phyloP scores from a whole-genome alignment of 2,329 filamentous ascomycete species.

The Colletotrichum magnum region DNA sequence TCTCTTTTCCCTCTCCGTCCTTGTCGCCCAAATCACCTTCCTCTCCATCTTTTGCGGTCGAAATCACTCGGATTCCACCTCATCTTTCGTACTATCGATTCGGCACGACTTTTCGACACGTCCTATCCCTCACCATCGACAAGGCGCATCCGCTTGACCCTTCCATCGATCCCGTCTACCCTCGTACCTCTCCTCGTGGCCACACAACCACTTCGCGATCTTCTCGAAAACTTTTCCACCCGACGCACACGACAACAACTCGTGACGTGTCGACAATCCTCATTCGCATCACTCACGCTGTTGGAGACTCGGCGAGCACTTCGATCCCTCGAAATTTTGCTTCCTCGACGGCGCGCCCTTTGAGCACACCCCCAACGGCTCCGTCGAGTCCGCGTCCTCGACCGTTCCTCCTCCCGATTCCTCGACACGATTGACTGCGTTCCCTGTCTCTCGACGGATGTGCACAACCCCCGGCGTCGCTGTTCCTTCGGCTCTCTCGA shows the following conservation, averaged over 20 bases:
- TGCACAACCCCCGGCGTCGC: slow-evolving; percentile 16
- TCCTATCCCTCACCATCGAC: slow-evolving; percentile 47
- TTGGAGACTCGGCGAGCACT: slow-evolving; percentile 3
- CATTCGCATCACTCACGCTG: not conserved
- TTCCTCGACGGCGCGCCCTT: slow-evolving; percentile 24
- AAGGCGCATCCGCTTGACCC: slow-evolving; percentile 47
- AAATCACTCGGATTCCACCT: slow-evolving; percentile 33
- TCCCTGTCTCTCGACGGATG: slow-evolving; percentile 35
- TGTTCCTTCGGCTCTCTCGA: slow-evolving; percentile 26
- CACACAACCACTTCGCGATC: slow-evolving; percentile 42
- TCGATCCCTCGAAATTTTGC: slow-evolving; percentile 7
- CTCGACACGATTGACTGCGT: slow-evolving; percentile 14
- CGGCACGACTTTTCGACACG: slow-evolving; percentile 41
- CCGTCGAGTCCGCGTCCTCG: slow-evolving; percentile 27
- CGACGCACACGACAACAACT: slow-evolving; percentile 15
- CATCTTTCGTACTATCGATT: slow-evolving; percentile 36
- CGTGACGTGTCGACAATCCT: slow-evolving; percentile 9
- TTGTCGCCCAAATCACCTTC: slow-evolving; percentile 32
- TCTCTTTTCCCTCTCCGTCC: slow-evolving; percentile 40
- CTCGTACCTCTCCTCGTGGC: slow-evolving; percentile 40
- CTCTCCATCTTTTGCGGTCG: slow-evolving; percentile 38
- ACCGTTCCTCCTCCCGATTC: slow-evolving; percentile 1
- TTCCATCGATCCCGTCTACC: slow-evolving; percentile 43
- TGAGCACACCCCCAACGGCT: slow-evolving; percentile 12
- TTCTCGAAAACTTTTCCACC: slow-evolving; percentile 39